Conservation (phyloP, 257 asterid species). For the Solanum dulcamara region DNA sequence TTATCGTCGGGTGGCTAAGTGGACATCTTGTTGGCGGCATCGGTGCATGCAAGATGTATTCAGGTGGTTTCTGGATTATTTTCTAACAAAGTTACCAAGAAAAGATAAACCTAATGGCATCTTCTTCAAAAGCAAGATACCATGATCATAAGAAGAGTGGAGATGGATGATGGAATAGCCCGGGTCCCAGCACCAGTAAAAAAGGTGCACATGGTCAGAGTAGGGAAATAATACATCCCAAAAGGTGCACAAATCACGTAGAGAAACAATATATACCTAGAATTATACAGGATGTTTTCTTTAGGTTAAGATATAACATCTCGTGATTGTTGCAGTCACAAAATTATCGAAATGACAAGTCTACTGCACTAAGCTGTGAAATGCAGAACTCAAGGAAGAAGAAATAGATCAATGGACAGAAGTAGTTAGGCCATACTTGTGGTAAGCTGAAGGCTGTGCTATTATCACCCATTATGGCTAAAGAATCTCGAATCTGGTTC, state of each 20-base stretch:
- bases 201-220: not conserved
- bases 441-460: constrained; percentile 99
- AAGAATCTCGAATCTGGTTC: constrained; percentile 92
- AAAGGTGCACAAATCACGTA: not conserved
- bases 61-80: not conserved
- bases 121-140: not conserved
- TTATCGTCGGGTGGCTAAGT: not conserved
- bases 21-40: not conserved
- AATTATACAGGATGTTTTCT: not conserved
- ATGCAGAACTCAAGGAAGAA: not conserved
- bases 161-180: not conserved
- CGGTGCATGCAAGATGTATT: not conserved
- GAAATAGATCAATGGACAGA: not conserved
- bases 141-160: not conserved
- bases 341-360: not conserved
- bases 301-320: not conserved
- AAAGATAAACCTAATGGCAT: not conserved
- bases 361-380: not conserved
- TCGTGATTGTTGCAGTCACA: not conserved
- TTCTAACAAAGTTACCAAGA: not conserved
- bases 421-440: constrained; percentile 38
- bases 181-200: not conserved
- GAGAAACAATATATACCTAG: not conserved
- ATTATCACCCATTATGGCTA: constrained; percentile 93
- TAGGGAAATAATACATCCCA: not conserved